Evolutionary conservation across 192 early-diverging fungal genomes (phyloP).

Genomic region (Cladochytrium replicatum): DNA sequence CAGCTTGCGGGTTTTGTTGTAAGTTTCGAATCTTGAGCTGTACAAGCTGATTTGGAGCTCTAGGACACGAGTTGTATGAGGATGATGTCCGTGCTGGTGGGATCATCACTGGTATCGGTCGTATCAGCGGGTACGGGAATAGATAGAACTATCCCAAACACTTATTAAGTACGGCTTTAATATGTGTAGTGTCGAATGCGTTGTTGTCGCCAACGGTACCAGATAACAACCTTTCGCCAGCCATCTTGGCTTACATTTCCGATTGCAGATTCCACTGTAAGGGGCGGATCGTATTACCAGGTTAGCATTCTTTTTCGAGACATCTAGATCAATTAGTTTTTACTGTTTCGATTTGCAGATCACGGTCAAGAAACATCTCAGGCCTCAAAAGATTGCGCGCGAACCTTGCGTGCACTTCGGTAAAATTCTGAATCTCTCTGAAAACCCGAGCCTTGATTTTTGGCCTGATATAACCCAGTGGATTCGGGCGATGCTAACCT

Average conservation of each 20-base stretch:
- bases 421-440: too few relatives aligned
- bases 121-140: slow-evolving; percentile 63
- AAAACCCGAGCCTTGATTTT: too few relatives aligned
- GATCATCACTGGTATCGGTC: slow-evolving; percentile 92
- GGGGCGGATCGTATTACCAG: slow-evolving; percentile 96
- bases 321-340: too few relatives aligned
- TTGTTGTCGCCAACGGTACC: slow-evolving; percentile 82
- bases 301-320: slow-evolving; percentile 18
- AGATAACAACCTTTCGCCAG: too few relatives aligned
- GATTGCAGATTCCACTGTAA: slow-evolving; percentile 77
- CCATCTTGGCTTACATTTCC: too few relatives aligned
- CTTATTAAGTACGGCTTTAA: not conserved
- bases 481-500: slow-evolving; percentile 93
- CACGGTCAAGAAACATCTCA: slow-evolving; percentile 90
- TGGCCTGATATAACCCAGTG: too few relatives aligned
- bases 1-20: slow-evolving; percentile 81
- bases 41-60: too few relatives aligned
- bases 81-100: slow-evolving; percentile 79
- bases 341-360: too few relatives aligned
- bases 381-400: slow-evolving; percentile 90
- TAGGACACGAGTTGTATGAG: slow-evolving; percentile 72
- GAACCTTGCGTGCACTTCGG: slow-evolving; percentile 90
- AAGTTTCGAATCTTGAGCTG: too few relatives aligned
- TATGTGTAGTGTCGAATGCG: slow-evolving; percentile 65
- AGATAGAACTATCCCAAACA: too few relatives aligned